phyloP scores from a whole-genome alignment of 2,329 filamentous ascomycete species.

The Rhinocladiella similis region DNA sequence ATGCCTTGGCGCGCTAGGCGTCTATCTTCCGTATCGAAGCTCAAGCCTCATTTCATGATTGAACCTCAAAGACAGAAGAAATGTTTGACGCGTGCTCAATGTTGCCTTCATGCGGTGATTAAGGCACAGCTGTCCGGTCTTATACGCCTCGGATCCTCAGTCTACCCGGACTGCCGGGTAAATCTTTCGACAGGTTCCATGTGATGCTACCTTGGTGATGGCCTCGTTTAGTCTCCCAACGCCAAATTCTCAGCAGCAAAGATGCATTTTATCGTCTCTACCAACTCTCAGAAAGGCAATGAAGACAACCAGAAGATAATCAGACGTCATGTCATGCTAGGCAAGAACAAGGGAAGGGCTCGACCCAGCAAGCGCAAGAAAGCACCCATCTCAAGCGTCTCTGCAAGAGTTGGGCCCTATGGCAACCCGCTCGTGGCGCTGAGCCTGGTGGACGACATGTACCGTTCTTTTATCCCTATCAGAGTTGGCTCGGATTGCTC shows the following conservation, averaged over 20 bases:
- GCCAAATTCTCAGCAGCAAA: not conserved
- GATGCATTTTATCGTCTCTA: slow-evolving; percentile 19
- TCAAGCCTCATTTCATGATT: too few species aligned
- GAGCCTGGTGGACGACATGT: slow-evolving; percentile 2
- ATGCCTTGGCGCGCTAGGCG: slow-evolving; percentile 4
- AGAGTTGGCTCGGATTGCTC: slow-evolving; percentile 27
- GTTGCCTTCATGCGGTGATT: too few species aligned
- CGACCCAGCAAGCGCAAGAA: not conserved
- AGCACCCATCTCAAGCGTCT: not conserved
- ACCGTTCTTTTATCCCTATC: slow-evolving; percentile 7
- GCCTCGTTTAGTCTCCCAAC: too few species aligned
- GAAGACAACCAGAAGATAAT: slow-evolving; percentile 14
- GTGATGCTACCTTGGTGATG: too few species aligned
- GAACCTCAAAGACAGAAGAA: too few species aligned
- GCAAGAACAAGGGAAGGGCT: slow-evolving; percentile 16
- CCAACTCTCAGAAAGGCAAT: slow-evolving; percentile 11
- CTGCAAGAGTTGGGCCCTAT: slow-evolving; percentile 2
- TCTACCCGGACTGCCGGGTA: not conserved
- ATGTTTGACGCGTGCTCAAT: not conserved
- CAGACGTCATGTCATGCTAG: slow-evolving; percentile 20
- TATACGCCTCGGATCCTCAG: not conserved
- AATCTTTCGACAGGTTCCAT: too few species aligned
- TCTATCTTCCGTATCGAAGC: too few species aligned
- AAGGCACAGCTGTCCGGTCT: too few species aligned
- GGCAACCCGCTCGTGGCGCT: slow-evolving; percentile 5